Conservation (phyloP, 441 rosid species). For the Metrosideros polymorpha region DNA sequence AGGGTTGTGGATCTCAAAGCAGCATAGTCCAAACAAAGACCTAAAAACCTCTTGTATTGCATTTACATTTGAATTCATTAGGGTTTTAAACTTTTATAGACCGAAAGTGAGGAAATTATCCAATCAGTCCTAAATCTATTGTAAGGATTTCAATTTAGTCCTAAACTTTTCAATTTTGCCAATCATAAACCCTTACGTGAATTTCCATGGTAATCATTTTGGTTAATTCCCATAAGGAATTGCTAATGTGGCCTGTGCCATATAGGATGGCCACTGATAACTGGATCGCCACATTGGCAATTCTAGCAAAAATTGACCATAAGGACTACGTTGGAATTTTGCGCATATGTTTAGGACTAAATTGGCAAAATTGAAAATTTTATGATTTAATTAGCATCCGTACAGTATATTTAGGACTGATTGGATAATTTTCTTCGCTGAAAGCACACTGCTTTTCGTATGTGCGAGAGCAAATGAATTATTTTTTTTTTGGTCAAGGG, state of each 20-base stretch:
- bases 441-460: not conserved
- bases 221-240: not conserved
- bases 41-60: not conserved
- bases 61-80: not conserved
- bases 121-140: not conserved
- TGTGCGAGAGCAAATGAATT: no score
- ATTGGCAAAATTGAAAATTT: not conserved
- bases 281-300: accelerated
- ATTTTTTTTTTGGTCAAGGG: no score
- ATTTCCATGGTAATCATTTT: no score
- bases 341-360: not conserved
- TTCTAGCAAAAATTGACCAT: accelerated
- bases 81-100: not conserved
- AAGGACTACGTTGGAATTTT: not conserved
- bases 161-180: accelerated
- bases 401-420: not conserved
- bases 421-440: not conserved
- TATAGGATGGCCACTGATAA: not conserved
- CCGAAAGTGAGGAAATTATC: not conserved
- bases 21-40: not conserved
- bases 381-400: not conserved
- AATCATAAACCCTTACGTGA: no score
- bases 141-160: not conserved
- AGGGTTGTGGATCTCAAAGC: not conserved
- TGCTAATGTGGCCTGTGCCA: not conserved